Base-by-base conservation (phyloP, 2,329 filamentous ascomycete genomes). In the Trichophyton schoenleinii region DNA sequence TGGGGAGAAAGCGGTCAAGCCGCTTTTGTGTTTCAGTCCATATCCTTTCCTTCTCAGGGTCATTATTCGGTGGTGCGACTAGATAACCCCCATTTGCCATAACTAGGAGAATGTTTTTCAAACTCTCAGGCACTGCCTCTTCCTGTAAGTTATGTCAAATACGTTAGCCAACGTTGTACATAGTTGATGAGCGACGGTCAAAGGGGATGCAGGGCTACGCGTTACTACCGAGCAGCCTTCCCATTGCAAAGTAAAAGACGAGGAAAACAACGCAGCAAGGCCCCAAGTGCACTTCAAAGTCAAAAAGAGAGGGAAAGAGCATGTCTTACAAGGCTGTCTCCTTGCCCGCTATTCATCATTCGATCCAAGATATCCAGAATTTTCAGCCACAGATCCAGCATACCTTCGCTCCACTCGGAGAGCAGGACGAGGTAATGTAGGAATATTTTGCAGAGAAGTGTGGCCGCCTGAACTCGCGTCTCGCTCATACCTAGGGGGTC, bases 341-440 rank as follows among this genome's bases (percentile, higher is more conserved):
- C 89, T 73, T 96, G 91, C 0, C 92, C 92, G 69, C 89, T 94
- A 70, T 96, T 96, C 86, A 96, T 95, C 65, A 99, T 81, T 25
- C 94, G 85, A 72, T 99, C 94, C 83, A 99, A 91, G 60, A 96
- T 89, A 67, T 91, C 90, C 66, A 97, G 83, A 61, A 97, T 95
- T 72, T 87, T 87, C 53, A 94, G 77, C 94, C 94, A 99, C 9
- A 97, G 80, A 70, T 94, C 89, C 44, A 95, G 77, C 84, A 97
- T 90, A 20, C 89, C 90, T 22, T 91, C 87, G 3, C 34, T 9
- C 83, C 89, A 91, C 67, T 90, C 86, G 3, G 87, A 88, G 31
- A 96, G 80, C 42, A 92, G 79, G 1, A 92, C 89, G 2, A 97
- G 80, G 72, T 96, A 97, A 72, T 96, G 91, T 63, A 99, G 75